These are phyloP conservation scores for Cystobasidium sp. DNA, from an alignment of 1,284 basidiomycete genomes.

Conservation along the genomic window DNA sequence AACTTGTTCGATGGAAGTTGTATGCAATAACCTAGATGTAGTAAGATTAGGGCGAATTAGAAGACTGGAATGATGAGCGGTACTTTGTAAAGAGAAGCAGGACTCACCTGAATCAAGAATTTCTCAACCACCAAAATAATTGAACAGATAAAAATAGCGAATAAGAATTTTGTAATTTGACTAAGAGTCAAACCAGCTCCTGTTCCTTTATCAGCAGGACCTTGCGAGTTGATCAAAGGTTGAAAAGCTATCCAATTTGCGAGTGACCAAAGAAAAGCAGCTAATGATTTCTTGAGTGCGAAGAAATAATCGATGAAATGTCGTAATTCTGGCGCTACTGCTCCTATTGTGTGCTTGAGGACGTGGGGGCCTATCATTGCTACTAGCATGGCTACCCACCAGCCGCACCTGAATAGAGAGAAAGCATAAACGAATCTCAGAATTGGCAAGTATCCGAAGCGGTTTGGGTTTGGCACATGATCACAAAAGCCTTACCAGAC, in stretches of 20 bases:
- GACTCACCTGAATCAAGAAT: slow-evolving; percentile 76
- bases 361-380: slow-evolving; percentile 49
- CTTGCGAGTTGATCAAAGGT: slow-evolving; percentile 40
- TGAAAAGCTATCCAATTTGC: slow-evolving; percentile 54
- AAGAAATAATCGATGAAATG: slow-evolving; percentile 70
- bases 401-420: no score
- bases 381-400: slow-evolving; percentile 76
- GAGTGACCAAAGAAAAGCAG: slow-evolving; percentile 51
- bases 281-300: slow-evolving; percentile 68
- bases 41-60: no score
- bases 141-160: slow-evolving; percentile 74
- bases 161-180: slow-evolving; percentile 69
- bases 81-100: neutral
- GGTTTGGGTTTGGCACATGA: no score
- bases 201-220: slow-evolving; percentile 32
- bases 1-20: slow-evolving; percentile 86
- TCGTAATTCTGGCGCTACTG: slow-evolving; percentile 59
- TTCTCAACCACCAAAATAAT: slow-evolving; percentile 80
- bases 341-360: slow-evolving; percentile 66
- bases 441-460: no score
- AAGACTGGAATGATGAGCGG: no score
- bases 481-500: no score
- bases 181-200: slow-evolving; percentile 57
- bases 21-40: slow-evolving; percentile 57
- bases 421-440: no score